phyloP scores from a whole-genome alignment of 2,329 filamentous ascomycete genomes.

The Fonsecaea multimorphosa region DNA sequence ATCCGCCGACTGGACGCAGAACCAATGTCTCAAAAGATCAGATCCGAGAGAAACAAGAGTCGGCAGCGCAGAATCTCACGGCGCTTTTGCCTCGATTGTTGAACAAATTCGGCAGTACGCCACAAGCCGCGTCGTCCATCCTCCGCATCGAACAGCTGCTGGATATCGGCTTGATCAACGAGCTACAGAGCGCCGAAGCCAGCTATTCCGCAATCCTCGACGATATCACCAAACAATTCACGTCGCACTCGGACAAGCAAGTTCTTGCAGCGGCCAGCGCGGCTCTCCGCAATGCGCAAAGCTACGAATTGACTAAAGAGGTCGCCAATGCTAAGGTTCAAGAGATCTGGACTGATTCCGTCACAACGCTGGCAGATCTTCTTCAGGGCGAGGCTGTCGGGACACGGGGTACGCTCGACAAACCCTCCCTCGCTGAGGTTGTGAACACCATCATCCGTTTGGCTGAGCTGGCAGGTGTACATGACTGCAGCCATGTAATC shows the following conservation, averaged over 20 bases:
- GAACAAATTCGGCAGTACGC: slow-evolving; percentile 90
- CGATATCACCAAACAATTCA: slow-evolving; percentile 92
- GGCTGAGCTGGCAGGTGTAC: slow-evolving; percentile 78
- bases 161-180: slow-evolving; percentile 84
- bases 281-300: slow-evolving; percentile 82
- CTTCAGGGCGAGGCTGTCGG: slow-evolving; percentile 75
- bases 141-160: slow-evolving; percentile 84
- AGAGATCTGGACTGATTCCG: slow-evolving; percentile 82
- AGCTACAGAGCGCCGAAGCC: slow-evolving; percentile 82
- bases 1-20: slow-evolving; percentile 64
- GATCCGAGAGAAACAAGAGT: slow-evolving; percentile 72
- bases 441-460: slow-evolving; percentile 78
- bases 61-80: slow-evolving; percentile 77
- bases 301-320: slow-evolving; percentile 87
- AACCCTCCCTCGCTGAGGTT: slow-evolving; percentile 70
- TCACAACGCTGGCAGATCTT: slow-evolving; percentile 74
- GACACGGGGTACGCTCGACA: slow-evolving; percentile 70
- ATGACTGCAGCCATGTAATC: slow-evolving; percentile 75
- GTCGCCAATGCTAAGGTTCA: slow-evolving; percentile 79
- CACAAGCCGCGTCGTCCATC: slow-evolving; percentile 83
- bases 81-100: slow-evolving; percentile 81
- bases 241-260: slow-evolving; percentile 83
- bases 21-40: slow-evolving; percentile 67
- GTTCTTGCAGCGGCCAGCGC: slow-evolving; percentile 84
- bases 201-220: slow-evolving; percentile 82